Evolutionary conservation across 352 stramenopile species (phyloP), one percentile per base, ranked within the genome.

Genomic region (Globisporangium megalacanthum): DNA sequence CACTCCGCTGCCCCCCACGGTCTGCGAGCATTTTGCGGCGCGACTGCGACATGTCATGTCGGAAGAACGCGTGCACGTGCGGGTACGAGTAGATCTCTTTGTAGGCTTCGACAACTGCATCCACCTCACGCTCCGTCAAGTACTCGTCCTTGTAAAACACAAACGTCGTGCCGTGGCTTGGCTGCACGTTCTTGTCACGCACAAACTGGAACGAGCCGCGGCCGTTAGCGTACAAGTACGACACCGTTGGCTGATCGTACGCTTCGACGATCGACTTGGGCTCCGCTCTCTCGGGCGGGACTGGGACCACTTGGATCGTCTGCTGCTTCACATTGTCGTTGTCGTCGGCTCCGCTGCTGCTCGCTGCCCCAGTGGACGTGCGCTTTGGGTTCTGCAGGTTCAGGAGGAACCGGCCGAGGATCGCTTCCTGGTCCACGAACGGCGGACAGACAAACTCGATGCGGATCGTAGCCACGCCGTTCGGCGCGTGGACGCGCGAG

Each of bases 141-240:
- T 68, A 83, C n/a, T 92, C 79, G 52, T 95, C 85, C 59, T 92
- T 95, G 65, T 90, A 95, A 35, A 93, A 89, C 25, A 95, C 75
- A 53, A 95, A 95, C 20, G 71, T 72, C 54, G 73, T 66, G 33
- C 69, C 64, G 4, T 53, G 55, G 60, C 73, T 65, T 17, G 62
- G 64, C 13, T 79, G 67, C 54, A 74, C 71, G 46, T 20, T 61
- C 25, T 67, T 64, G 56, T 87, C 79, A 6, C 77, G 75, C 54
- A 91, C 53, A 52, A 92, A 92, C 54, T 92, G 85, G 48, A 95
- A 92, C 35, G 83, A 93, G 0, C 85, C 85, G n/a, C 76, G 78
- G 7, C 83, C 83, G 45, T 79, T 80, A 0, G 71, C 49, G 58
- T 92, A 93, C 58, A 95, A 52, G 52, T 87, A 95, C 22, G 75